phyloP scores from a whole-genome alignment of 306 rosid species.

The Vigna radiata region DNA sequence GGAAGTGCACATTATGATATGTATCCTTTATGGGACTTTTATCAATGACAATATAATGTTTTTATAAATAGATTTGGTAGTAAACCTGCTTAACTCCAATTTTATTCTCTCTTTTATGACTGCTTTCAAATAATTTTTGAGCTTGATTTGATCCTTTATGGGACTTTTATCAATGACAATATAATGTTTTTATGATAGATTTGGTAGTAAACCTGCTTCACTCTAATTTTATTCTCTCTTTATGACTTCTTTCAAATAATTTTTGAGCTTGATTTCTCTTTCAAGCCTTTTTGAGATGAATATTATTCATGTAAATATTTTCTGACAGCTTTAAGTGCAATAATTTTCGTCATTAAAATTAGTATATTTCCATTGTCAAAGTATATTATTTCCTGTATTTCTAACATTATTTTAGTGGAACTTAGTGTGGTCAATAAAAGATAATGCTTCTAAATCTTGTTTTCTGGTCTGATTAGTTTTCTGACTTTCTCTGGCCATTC shows the following conservation, averaged over 20 bases:
- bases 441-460: constrained; percentile 23
- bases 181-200: constrained; percentile 3
- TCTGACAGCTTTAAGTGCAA: background rate
- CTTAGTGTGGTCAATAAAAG: background rate
- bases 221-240: constrained; percentile 13
- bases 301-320: constrained; percentile 22
- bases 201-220: constrained; percentile 2
- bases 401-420: constrained; percentile 18
- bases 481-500: constrained; percentile 25
- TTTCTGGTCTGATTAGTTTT: constrained; percentile 25
- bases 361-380: constrained; percentile 23
- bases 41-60: constrained; percentile 6
- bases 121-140: constrained; percentile 23
- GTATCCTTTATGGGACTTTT: background rate
- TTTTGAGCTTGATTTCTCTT: constrained; percentile 33
- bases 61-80: constrained; percentile 13
- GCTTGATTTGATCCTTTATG: background rate
- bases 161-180: background rate
- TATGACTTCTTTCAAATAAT: constrained; percentile 22
- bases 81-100: constrained; percentile 6
- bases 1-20: background rate
- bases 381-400: constrained; percentile 17
- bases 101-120: constrained; percentile 7
- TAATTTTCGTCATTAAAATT: background rate
- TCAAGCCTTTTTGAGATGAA: constrained; percentile 15